Evolutionary conservation across 108 stramenopile species (phyloP).

Genomic region (Asterionellopsis glacialis): DNA sequence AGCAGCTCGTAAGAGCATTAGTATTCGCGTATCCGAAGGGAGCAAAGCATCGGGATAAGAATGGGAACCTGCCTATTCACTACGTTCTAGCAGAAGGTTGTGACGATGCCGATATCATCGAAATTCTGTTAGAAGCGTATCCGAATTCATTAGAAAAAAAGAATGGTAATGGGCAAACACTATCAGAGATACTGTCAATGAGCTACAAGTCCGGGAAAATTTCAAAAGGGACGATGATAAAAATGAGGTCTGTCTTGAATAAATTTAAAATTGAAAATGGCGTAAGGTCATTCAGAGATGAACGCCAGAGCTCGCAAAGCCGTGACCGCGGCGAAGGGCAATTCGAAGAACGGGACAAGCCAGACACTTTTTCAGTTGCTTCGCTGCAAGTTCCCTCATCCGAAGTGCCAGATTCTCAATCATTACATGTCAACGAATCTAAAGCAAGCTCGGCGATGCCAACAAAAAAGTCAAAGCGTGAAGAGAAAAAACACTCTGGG

Average conservation of each 20-base stretch:
- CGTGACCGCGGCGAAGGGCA: no score
- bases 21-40: constrained; percentile 27
- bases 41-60: constrained; percentile 28
- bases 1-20: constrained; percentile 23
- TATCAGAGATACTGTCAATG: constrained; percentile 25
- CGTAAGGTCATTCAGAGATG: no score
- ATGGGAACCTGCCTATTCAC: constrained; percentile 48
- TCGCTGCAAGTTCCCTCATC: no score
- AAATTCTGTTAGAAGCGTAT: constrained; percentile 20
- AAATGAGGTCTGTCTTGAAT: neutral
- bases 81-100: constrained; percentile 41
- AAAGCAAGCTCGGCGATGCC: no score
- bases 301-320: no score
- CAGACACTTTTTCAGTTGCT: no score
- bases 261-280: no score
- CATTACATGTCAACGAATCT: no score
- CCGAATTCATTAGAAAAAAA: constrained; percentile 23
- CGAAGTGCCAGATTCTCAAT: no score
- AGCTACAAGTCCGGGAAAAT: constrained; percentile 24
- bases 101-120: constrained; percentile 24
- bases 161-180: constrained; percentile 25
- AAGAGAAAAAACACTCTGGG: no score
- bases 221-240: constrained; percentile 25
- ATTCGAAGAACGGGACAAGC: no score
- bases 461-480: no score